Evolutionary conservation across 257 asterid species (phyloP), one percentile per base, ranked within the genome.

Genomic region (Jacaranda mimosifolia): DNA sequence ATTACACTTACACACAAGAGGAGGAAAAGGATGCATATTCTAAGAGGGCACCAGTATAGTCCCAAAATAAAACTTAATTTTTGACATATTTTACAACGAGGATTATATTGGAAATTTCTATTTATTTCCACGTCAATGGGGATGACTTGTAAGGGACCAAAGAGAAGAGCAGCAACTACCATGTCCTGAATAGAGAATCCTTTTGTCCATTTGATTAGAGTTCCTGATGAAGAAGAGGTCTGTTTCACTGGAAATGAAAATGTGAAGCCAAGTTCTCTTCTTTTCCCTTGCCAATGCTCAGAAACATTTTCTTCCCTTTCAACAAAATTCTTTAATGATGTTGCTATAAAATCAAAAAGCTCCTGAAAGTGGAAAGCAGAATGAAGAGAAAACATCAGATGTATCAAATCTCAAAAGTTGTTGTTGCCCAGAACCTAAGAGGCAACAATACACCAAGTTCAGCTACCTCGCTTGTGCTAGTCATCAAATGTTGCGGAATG

Each of bases 241-340:
- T 92, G 97, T 76, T 80, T 92, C 81, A 94, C 88, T 2, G 98
- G 98, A 81, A 90, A 94, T 3, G 97, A 92, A 74, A 94, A 92
- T 68, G 98, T 94, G 89, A 94, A 92, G 74, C 98, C 98, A 32
- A 94, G 91, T 43, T 84, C 93, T 80, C 83, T 83, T 70, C 70
- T 80, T 77, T 70, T 85, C 64, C 63, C 63, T 73, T 76, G 82
- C 13, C 86, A 80, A 77, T 59, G 66, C 56, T 82, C 89, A 1
- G 82, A 63, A 43, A 15, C 81, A 68, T 74, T 73, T 63, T 75
- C 93, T 67, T 88, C 96, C 81, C 74, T 86, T 67, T 83, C 97
- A 76, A 84, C 86, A 77, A 92, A 88, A 40, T 88, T 83, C 83
- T 86, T 85, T 46, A 94, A 65, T 7, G 90, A 79, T 63, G 89